Evolutionary conservation across 305 asterid genomes (phyloP).

Genomic region (Solanum hybrid): DNA sequence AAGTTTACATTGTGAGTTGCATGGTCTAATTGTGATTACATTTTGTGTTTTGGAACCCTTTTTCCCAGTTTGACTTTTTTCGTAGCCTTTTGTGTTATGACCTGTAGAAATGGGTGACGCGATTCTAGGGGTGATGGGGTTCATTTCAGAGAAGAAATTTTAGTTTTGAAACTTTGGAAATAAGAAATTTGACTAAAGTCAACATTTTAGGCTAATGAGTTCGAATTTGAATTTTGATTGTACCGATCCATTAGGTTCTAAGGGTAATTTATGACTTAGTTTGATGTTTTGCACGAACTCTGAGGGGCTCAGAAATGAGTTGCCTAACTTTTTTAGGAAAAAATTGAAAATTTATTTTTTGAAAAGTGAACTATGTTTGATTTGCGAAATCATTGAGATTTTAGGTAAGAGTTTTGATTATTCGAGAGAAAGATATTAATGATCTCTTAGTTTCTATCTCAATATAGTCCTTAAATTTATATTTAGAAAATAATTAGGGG

Average conservation of each 20-base stretch:
- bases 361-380: too few relatives aligned
- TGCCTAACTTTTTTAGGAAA: too few relatives aligned
- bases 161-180: not conserved
- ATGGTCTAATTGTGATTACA: not conserved
- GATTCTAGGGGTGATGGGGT: not conserved
- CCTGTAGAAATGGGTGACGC: not conserved
- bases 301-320: not conserved
- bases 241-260: not conserved
- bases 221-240: not conserved
- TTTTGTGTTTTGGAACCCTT: not conserved
- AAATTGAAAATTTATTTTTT: too few relatives aligned
- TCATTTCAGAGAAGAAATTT: not conserved
- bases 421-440: too few relatives aligned
- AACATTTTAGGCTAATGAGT: not conserved
- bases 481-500: too few relatives aligned
- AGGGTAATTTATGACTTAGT: not conserved
- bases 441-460: too few relatives aligned
- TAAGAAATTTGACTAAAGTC: not conserved
- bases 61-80: not conserved
- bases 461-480: too few relatives aligned
- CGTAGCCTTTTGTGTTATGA: not conserved
- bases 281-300: not conserved
- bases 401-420: too few relatives aligned
- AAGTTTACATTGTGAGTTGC: not conserved
- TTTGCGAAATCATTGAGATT: too few relatives aligned